Base-by-base conservation (phyloP, 2,329 filamentous ascomycete species). In the Ophiosphaerella herpotricha region DNA sequence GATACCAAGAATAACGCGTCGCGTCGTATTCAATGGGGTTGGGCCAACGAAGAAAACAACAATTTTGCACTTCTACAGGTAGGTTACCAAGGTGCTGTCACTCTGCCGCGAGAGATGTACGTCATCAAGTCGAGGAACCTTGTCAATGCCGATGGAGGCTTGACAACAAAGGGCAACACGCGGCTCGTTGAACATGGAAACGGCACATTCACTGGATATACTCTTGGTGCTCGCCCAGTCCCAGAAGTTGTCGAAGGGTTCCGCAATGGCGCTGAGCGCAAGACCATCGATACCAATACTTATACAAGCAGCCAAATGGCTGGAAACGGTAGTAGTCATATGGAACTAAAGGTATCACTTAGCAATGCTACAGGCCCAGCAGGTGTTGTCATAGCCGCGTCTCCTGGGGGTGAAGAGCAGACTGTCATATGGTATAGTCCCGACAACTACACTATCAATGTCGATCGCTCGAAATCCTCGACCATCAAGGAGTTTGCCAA, bases 21-120 rank as follows among this genome's bases (percentile, higher is more conserved):
- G 14, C 73, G 77, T 16, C 75, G 77, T 38, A 72, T 79, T 13
- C 75, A 78, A 45, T 78, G 75, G 68, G 77, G 75, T 5, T 79
- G 77, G 77, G 69, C 74, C 2, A 73, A 71, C 4, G 77, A 79
- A 46, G 77, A 79, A 48, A 67, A 74, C 44, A 73, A 72, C 39
- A 63, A 72, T 47, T 78, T 77, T 60, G 73, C 63, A 26, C 59
- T 74, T 16, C 66, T 43, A 1, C 76, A 78, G 55, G 69, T 74
- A 55, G 77, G 75, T 7, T 79, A 73, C 63, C 75, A 78, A 53
- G 77, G 77, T 56, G 61, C 74, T 31, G 68, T 77, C 18, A 72
- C 75, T 13, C 67, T 79, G 2, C 75, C 76, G 11, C 69, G 76
- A 14, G 75, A 79, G 60, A 73, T 78, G 46, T 79, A 77, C 56